phyloP scores from a whole-genome alignment of 2,329 filamentous ascomycete genomes.

The Aspergillus sp. region DNA sequence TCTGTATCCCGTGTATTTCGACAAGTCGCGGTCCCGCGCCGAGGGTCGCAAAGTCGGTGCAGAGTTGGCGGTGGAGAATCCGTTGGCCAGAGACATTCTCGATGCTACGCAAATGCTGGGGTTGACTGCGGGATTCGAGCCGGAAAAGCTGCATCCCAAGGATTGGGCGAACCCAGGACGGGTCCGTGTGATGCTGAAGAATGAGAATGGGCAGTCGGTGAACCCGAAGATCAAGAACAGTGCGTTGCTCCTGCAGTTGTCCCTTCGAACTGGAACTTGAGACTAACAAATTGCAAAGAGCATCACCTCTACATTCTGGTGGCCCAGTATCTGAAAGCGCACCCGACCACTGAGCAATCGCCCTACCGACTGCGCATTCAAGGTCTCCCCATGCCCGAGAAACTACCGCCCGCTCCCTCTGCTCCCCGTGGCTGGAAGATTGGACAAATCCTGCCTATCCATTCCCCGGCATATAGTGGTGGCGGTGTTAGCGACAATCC shows the following conservation, averaged over 20 bases:
- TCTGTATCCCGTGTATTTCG: conserved; percentile 95
- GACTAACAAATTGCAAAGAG: conserved; percentile 44
- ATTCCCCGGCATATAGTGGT: conserved; percentile 85
- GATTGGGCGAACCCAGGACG: conserved; percentile 97
- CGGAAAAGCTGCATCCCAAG: conserved; percentile 87
- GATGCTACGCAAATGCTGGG: conserved; percentile 75
- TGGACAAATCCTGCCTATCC: conserved; percentile 75
- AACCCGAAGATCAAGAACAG: conserved; percentile 62
- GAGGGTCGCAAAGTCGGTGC: conserved; percentile 76
- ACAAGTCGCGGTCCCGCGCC: conserved; percentile 62
- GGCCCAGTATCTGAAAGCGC: conserved; percentile 68
- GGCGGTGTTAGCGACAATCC: conserved; percentile 93
- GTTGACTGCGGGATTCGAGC: conserved; percentile 69
- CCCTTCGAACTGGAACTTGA: not conserved
- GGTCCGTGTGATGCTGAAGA: conserved; percentile 71
- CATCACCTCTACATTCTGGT: conserved; percentile 85
- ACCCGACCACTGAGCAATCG: conserved; percentile 72
- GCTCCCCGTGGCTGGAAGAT: conserved; percentile 91
- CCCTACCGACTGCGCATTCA: conserved; percentile 71
- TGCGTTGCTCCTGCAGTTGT: conserved; percentile 32
- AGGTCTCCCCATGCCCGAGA: conserved; percentile 65
- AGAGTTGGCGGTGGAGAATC: conserved; percentile 73
- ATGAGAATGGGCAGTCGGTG: conserved; percentile 50
- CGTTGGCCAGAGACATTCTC: conserved; percentile 83
- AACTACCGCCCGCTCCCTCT: conserved; percentile 70